These are phyloP conservation scores for Saturnispora bothae DNA, from an alignment of 805 yeast species.

Conservation along the genomic window DNA sequence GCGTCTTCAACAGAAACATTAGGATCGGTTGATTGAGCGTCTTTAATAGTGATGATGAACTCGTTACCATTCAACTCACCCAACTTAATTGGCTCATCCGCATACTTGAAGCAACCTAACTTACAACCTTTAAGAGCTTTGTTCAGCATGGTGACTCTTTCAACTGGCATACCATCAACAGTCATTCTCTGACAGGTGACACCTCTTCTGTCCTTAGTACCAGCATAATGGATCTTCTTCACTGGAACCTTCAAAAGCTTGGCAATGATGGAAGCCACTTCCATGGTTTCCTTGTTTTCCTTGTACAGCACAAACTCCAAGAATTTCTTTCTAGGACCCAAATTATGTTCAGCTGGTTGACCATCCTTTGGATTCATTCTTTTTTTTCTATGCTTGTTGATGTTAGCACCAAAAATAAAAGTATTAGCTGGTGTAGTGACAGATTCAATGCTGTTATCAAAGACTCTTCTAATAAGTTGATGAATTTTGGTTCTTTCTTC, in stretches of 20 bases:
- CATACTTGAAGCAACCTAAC: slow-evolving; percentile 70
- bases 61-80: slow-evolving; percentile 89
- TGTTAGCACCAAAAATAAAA: slow-evolving; percentile 51
- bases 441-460: slow-evolving; percentile 67
- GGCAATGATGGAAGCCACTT: slow-evolving; percentile 67
- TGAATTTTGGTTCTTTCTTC: slow-evolving; percentile 70
- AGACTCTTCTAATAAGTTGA: slow-evolving; percentile 61
- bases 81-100: slow-evolving; percentile 48
- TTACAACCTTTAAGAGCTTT: slow-evolving; percentile 65
- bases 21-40: slow-evolving; percentile 36
- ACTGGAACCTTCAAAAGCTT: slow-evolving; percentile 68
- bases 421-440: slow-evolving; percentile 60
- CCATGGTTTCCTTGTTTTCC: slow-evolving; percentile 97
- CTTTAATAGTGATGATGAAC: slow-evolving; percentile 75
- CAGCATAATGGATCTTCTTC: slow-evolving; percentile 69
- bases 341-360: slow-evolving; percentile 44
- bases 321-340: slow-evolving; percentile 61
- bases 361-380: slow-evolving; percentile 31
- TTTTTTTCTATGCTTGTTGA: slow-evolving; percentile 33
- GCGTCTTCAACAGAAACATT: slow-evolving; percentile 32
- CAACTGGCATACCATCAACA: slow-evolving; percentile 57
- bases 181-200: slow-evolving; percentile 82
- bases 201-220: slow-evolving; percentile 95
- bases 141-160: slow-evolving; percentile 67
- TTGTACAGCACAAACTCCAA: slow-evolving; percentile 77